Base-by-base conservation (phyloP, 371 early-diverging fungal genomes). In the Mucor mucedo region DNA sequence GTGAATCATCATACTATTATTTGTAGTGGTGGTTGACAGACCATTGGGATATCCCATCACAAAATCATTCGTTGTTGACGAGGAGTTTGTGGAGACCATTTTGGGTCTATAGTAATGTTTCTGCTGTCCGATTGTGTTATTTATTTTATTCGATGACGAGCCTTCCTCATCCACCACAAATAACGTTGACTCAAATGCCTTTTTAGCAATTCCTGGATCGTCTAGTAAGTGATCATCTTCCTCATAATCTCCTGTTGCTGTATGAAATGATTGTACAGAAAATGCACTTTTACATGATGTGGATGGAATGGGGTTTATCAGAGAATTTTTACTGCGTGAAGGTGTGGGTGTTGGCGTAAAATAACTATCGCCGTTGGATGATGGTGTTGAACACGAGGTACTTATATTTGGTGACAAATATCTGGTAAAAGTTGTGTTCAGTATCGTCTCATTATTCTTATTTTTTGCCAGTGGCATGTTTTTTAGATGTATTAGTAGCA, bases 211-310 rank as follows among this genome's bases (percentile, higher is more conserved):
- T 29, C 4, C 29, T 28, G 7, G 21, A 16, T 60, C 47, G 45
- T 38, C 50, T 53, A 52, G 8, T 30, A 21, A 16, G 35, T 52
- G 4, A 30, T 53, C 13, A 52, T 60, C 30, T 33, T 64, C 40
- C 30, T 59, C 65, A 3, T 45, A 54, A 2, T 52, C 49, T 1
- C 49, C 69, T 27, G 63, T 16, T 30, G 69, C 69, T 32, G 69
- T 69, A 52, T 69, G 69, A 64, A 63, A 69, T 28, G 69, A 55
- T 30, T 69, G 69, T n/a, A 60, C 21, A 38, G 69, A 69, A 30
- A 60, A 44, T 10, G 33, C 47, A 7, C 64, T 69, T 50, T 48
- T 58, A 21, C 69, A 64, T 40, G 69, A 69, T 21, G 58, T 50
- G 4, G 69, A 69, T 21, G 60, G 59, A 4, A 62, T 50, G 16